phyloP scores from a whole-genome alignment of 2,329 filamentous ascomycete species.

The Botryosphaeria dothidea region DNA sequence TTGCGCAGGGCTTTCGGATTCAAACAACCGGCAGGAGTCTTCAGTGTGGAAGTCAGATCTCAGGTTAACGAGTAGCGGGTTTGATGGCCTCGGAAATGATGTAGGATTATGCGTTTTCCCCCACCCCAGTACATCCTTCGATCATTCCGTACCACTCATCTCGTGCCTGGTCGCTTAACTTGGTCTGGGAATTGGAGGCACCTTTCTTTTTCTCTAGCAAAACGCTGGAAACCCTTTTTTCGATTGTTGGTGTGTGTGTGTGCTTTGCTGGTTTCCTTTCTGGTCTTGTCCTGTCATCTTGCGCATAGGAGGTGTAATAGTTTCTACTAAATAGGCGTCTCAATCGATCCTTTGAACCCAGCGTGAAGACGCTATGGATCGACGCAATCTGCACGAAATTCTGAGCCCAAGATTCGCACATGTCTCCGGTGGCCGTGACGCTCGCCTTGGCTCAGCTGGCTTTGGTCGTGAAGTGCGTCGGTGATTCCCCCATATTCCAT shows the following conservation, averaged over 20 bases:
- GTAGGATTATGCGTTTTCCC: constrained; percentile 14
- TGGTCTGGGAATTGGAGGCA: constrained; percentile 18
- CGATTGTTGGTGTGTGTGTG: constrained; percentile 12
- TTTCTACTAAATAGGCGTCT: constrained; percentile 19
- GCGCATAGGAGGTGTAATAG: constrained; percentile 21
- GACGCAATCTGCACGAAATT: constrained; percentile 2
- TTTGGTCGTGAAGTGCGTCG: neutral
- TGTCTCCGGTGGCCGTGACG: neutral
- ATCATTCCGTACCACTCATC: neutral
- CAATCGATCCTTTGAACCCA: constrained; percentile 19
- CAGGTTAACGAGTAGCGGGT: constrained; percentile 19
- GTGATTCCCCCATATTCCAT: neutral
- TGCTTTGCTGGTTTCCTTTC: constrained; percentile 19
- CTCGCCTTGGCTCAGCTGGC: neutral
- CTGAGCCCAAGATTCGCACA: neutral
- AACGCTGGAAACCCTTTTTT: constrained; percentile 8
- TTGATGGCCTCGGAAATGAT: constrained; percentile 10
- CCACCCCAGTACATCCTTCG: constrained; percentile 18
- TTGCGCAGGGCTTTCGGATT: constrained; percentile 20
- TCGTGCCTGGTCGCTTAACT: constrained; percentile 15
- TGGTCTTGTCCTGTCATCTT: constrained; percentile 20
- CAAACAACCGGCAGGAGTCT: constrained; percentile 16
- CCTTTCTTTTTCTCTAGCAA: constrained; percentile 16
- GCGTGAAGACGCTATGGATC: constrained; percentile 12
- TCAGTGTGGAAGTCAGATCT: constrained; percentile 17